Evolutionary conservation across 2,329 filamentous ascomycete genomes (phyloP).

Genomic region (Aspergillus ibericus): DNA sequence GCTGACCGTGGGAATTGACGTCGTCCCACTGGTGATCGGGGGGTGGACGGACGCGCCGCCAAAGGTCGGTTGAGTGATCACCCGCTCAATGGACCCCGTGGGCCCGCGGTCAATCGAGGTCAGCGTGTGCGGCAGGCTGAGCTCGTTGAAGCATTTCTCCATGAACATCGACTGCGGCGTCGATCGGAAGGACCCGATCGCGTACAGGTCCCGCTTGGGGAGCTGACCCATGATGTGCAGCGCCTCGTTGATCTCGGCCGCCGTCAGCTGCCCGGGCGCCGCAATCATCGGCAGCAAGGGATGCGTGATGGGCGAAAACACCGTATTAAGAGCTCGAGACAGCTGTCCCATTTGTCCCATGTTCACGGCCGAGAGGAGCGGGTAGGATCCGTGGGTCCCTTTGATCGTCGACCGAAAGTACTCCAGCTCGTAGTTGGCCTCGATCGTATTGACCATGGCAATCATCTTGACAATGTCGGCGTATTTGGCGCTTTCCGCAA

Average conservation of each 20-base stretch:
- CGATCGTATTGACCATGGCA: conserved; percentile 74
- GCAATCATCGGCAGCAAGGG: conserved; percentile 80
- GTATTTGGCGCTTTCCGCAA: conserved; percentile 69
- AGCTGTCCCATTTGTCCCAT: conserved; percentile 86
- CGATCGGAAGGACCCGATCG: conserved; percentile 71
- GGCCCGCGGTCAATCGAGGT: conserved; percentile 70
- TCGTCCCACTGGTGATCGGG: conserved; percentile 59
- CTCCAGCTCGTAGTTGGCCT: conserved; percentile 87
- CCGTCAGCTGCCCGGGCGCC: conserved; percentile 80
- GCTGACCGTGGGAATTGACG: conserved; percentile 65
- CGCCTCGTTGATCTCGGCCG: conserved; percentile 79
- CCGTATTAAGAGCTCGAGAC: conserved; percentile 77
- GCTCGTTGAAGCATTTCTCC: conserved; percentile 77
- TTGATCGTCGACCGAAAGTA: conserved; percentile 80
- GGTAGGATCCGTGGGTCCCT: conserved; percentile 63
- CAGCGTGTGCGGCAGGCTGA: conserved; percentile 83
- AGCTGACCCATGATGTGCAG: conserved; percentile 77
- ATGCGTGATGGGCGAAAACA: conserved; percentile 86
- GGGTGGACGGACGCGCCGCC: conserved; percentile 81
- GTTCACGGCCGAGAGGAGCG: conserved; percentile 79
- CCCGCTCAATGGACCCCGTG: conserved; percentile 67
- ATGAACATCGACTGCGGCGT: conserved; percentile 81
- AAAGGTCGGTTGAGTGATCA: conserved; percentile 72
- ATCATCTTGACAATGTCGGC: conserved; percentile 92
- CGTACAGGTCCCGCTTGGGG: conserved; percentile 76